Percentiles rank a stretch among this genome's conserved stretches.
These are phyloP conservation scores for Colletotrichum godetiae DNA, from an alignment of 2,329 filamentous ascomycete species.

Conservation along the genomic window DNA sequence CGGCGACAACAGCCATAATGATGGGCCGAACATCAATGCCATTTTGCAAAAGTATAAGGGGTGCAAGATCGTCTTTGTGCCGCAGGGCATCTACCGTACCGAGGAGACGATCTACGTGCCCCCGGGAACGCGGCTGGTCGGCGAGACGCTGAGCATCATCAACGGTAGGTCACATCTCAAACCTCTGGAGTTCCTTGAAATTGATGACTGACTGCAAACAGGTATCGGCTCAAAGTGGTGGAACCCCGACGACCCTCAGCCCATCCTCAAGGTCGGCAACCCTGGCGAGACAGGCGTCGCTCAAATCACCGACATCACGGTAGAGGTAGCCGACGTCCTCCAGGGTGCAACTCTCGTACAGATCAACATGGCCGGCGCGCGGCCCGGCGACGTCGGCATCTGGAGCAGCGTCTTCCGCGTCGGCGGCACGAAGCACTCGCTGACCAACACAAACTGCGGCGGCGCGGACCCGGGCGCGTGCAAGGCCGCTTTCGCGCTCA, in stretches of 20 bases:
- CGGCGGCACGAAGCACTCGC: conserved; percentile 55
- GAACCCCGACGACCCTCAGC: conserved; percentile 53
- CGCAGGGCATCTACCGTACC: conserved; percentile 40
- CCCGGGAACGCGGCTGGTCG: conserved; percentile 61
- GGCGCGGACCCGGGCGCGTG: conserved; percentile 48
- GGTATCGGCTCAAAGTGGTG: conserved; percentile 59
- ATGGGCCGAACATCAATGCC: conserved; percentile 45
- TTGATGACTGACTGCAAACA: background rate
- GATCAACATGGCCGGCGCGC: conserved; percentile 60
- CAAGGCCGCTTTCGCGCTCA: conserved; percentile 58
- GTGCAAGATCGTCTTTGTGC: conserved; percentile 55
- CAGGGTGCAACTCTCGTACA: conserved; percentile 54
- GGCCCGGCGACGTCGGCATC: conserved; percentile 61
- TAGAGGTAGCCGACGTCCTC: conserved; percentile 60
- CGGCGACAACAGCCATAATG: conserved; percentile 53
- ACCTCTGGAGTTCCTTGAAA: background rate
- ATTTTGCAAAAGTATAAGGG: conserved; percentile 44
- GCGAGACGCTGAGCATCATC: conserved; percentile 65
- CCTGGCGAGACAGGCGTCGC: conserved; percentile 60
- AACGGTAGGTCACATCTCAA: conserved; percentile 38
- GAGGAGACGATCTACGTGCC: conserved; percentile 26
- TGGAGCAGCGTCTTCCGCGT: conserved; percentile 59
- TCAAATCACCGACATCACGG: conserved; percentile 63
- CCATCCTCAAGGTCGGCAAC: conserved; percentile 63
- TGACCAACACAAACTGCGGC: conserved; percentile 51